Percentiles rank a stretch among this genome's conserved stretches.
Evolutionary conservation across 306 rosid genomes (phyloP).

Genomic region (Herpetospermum pedunculosum): DNA sequence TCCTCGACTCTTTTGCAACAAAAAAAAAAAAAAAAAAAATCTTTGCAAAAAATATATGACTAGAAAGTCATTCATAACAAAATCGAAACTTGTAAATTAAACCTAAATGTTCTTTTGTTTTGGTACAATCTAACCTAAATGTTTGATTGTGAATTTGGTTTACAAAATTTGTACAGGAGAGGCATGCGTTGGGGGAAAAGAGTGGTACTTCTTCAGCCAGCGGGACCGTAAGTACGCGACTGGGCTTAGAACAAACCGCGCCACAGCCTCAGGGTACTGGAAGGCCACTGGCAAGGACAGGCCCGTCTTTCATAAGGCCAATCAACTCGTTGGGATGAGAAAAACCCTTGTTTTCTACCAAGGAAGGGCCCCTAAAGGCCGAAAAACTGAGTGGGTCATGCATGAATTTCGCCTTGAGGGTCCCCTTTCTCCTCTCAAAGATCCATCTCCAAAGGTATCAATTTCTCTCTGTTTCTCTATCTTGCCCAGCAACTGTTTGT

Average conservation of each 20-base stretch:
- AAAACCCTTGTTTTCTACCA: constrained; percentile 87
- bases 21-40: too few species aligned
- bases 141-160: background rate
- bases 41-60: too few species aligned
- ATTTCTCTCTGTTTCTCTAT: background rate
- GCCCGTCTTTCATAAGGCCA: constrained; percentile 33
- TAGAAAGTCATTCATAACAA: too few species aligned
- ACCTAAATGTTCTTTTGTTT: too few species aligned
- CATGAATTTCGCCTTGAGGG: constrained; percentile 79
- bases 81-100: too few species aligned
- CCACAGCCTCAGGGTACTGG: constrained; percentile 88
- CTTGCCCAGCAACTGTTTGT: background rate
- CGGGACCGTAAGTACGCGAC: constrained; percentile 82
- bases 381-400: constrained; percentile 88
- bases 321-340: constrained; percentile 73
- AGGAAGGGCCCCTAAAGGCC: constrained; percentile 95
- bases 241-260: constrained; percentile 79
- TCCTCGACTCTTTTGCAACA: too few species aligned
- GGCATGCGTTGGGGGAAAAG: constrained; percentile 90
- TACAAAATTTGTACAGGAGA: constrained; percentile 21
- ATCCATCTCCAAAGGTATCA: constrained; percentile 49
- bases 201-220: constrained; percentile 82
- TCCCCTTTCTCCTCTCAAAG: constrained; percentile 38
- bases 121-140: too few species aligned
- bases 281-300: constrained; percentile 94